These are phyloP conservation scores for Penicillium maclennaniae DNA, from an alignment of 495 filamentous ascomycete species.

Conservation along the genomic window DNA sequence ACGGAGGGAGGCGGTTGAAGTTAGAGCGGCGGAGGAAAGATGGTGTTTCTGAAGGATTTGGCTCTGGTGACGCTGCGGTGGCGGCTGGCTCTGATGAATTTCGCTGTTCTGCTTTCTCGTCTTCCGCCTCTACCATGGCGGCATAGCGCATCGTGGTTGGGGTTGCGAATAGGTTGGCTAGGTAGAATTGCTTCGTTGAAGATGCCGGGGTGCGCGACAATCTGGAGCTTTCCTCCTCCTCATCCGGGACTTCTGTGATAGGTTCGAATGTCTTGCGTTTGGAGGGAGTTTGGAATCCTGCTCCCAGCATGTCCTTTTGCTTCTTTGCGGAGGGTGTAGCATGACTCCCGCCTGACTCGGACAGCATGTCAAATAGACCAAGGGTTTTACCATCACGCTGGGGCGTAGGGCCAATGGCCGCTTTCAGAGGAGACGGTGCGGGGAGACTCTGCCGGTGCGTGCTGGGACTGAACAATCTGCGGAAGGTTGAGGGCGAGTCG, in stretches of 20 bases:
- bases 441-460: constrained; percentile 40
- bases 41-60: constrained; percentile 53
- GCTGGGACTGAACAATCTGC: constrained; percentile 59
- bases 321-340: constrained; percentile 38
- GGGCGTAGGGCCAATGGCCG: constrained; percentile 77
- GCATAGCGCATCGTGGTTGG: constrained; percentile 51
- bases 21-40: constrained; percentile 65
- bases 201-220: constrained; percentile 61
- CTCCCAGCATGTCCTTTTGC: constrained; percentile 28
- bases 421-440: constrained; percentile 33
- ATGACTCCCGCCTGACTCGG: constrained; percentile 51
- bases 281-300: constrained; percentile 40
- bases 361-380: constrained; percentile 86
- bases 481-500: constrained; percentile 54
- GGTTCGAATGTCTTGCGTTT: constrained; percentile 30
- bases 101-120: constrained; percentile 17
- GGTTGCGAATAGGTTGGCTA: constrained; percentile 62
- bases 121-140: constrained; percentile 36
- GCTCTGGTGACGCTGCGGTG: constrained; percentile 8
- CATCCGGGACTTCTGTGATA: constrained; percentile 30
- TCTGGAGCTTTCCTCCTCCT: constrained; percentile 31
- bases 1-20: constrained; percentile 24
- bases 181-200: constrained; percentile 53
- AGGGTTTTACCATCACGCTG: constrained; percentile 84
- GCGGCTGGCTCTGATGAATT: constrained; percentile 18